Conservation (phyloP, 208 protist genomes). For the Leishmania tropica region DNA sequence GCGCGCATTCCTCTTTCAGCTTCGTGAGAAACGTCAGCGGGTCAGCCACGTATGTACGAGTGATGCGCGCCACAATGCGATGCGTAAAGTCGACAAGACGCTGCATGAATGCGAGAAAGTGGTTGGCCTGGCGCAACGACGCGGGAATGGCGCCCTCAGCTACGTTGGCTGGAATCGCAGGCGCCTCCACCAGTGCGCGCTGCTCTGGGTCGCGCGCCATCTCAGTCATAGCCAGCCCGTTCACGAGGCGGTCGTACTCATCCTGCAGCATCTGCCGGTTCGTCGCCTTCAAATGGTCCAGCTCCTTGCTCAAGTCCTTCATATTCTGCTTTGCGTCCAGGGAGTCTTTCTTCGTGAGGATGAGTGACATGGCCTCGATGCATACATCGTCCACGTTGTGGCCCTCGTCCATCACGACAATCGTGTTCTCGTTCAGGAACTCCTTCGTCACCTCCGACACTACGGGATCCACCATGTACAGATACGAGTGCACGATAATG, state of each 20-base stretch:
- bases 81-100: conserved; percentile 96
- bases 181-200: conserved; percentile 31
- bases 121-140: conserved; percentile 95
- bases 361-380: conserved; percentile 98
- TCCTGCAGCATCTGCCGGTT: conserved; percentile 92
- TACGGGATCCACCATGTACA: conserved; percentile 99
- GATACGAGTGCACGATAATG: conserved; percentile 99
- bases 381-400: conserved; percentile 99
- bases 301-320: conserved; percentile 67
- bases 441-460: conserved; percentile 94
- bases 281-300: conserved; percentile 80
- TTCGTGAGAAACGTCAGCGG: conserved; percentile 89
- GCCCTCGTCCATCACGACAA: conserved; percentile 99
- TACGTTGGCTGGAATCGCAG: conserved; percentile 74
- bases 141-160: conserved; percentile 96
- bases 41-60: conserved; percentile 87
- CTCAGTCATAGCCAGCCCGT: conserved; percentile 87
- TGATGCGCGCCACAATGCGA: conserved; percentile 82
- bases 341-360: conserved; percentile 93
- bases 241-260: conserved; percentile 95
- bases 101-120: conserved; percentile 95
- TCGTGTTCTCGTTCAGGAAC: conserved; percentile 93
- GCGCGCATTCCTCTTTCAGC: conserved; percentile 85
- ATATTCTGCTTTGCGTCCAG: conserved; percentile 84
- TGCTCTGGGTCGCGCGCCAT: conserved; percentile 54